Evolutionary conservation across 345 rosid genomes (phyloP), one percentile per base, ranked within the genome.

Genomic region (Aegle marmelos): DNA sequence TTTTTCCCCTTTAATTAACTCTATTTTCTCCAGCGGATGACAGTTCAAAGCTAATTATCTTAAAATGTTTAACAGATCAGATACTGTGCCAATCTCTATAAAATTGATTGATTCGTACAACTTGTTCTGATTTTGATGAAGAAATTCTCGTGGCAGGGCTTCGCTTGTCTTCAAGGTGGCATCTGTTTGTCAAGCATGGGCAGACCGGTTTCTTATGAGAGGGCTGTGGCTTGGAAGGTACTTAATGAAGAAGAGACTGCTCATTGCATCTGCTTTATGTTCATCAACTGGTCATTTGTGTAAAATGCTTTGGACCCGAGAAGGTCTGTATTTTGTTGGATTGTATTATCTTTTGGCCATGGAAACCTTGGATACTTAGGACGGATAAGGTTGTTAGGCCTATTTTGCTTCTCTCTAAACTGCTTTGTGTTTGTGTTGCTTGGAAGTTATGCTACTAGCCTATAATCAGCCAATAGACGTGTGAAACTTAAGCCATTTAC

Each of bases 181-280:
- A 92, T 96, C 74, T 96, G 99, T 62, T 85, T 96, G 78, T 96
- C 99, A 27, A 96, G 98, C 93, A 96, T 96, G 99, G 97, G 98
- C 30, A 88, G 99, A 74, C 99, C 99, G 0, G 97, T 94, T 64
- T 96, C 98, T 1, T 96, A 90, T 1, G 99, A 94, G 82, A 89
- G 97, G 79, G 99, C 98, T 24, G 98, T 96, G 82, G 97, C 99
- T 31, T 96, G 98, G 98, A 96, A 94, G 86, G 99, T 94, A 82
- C 78, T 94, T 79, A 92, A 96, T 81, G 98, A 96, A 80, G 99
- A 94, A 75, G 98, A 96, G 76, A 94, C 76, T 80, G 94, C 97
- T 64, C 99, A 96, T 78, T 96, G 99, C 88, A 86, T 92, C 90
- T 92, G 97, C 90, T 90, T 96, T 83, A 91, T 92, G 92, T 96